Evolutionary conservation across 305 asterid species (phyloP).

Genomic region (Fraxinus dipetala): DNA sequence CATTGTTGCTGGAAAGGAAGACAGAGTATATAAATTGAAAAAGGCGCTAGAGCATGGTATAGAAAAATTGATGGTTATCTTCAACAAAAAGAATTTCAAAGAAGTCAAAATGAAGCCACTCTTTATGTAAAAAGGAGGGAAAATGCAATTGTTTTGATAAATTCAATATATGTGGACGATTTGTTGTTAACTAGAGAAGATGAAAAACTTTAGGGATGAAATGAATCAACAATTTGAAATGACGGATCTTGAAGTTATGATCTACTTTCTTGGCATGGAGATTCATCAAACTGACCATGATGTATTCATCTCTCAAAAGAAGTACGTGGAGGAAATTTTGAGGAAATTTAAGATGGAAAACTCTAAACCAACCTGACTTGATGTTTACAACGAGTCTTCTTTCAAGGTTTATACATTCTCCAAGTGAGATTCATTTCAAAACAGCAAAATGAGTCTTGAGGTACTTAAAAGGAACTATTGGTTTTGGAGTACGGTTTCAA

Average conservation of each 20-base stretch:
- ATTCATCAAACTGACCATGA: background rate
- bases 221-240: background rate
- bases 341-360: background rate
- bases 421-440: background rate
- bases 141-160: no score
- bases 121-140: background rate
- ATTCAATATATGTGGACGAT: background rate
- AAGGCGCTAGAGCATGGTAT: background rate
- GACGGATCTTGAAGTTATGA: background rate
- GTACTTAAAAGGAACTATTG: background rate
- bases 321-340: background rate
- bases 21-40: background rate
- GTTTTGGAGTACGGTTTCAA: background rate
- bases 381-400: background rate
- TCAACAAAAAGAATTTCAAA: background rate
- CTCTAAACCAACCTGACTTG: background rate
- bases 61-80: background rate
- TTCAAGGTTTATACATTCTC: background rate
- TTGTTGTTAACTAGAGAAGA: background rate
- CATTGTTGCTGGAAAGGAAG: background rate
- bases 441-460: background rate
- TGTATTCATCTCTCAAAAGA: background rate
- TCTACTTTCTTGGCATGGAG: background rate
- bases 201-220: background rate
- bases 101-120: background rate